A percentile compares a stretch with the other conserved stretches of the same genome.
These are phyloP conservation scores for Diaporthe vexans DNA, from an alignment of 2,329 filamentous ascomycete species.

Conservation along the genomic window DNA sequence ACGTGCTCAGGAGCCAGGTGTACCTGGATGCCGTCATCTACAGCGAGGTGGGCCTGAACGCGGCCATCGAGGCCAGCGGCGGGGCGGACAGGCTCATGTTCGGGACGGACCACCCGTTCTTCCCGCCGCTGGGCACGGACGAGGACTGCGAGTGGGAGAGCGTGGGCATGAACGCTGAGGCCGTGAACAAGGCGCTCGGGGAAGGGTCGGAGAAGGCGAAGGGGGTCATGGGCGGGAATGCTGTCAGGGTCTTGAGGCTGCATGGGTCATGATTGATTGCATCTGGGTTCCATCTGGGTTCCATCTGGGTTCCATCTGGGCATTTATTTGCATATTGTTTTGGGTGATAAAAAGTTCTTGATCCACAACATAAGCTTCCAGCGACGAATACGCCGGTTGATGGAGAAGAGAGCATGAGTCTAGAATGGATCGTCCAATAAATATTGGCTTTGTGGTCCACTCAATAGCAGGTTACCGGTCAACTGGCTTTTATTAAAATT, in stretches of 20 bases:
- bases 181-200: constrained; percentile 47
- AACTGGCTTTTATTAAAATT: background rate
- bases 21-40: constrained; percentile 92
- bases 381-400: background rate
- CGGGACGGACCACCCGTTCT: constrained; percentile 88
- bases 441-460: constrained; percentile 11
- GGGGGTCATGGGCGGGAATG: constrained; percentile 49
- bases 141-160: constrained; percentile 78
- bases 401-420: background rate
- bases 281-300: background rate
- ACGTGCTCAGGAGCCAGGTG: constrained; percentile 77
- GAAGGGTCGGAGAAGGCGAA: constrained; percentile 44
- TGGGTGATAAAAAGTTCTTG: background rate
- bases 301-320: background rate
- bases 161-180: constrained; percentile 63
- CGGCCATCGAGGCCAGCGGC: constrained; percentile 75
- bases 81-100: constrained; percentile 82
- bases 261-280: constrained; percentile 41
- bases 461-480: background rate
- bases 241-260: constrained; percentile 47
- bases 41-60: constrained; percentile 79
- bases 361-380: constrained; percentile 25
- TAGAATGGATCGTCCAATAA: constrained; percentile 16
- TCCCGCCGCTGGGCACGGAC: constrained; percentile 78
- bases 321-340: background rate